Evolutionary conservation across 768 basidiomycete species (phyloP), one percentile per base, ranked within the genome.

Genomic region (Tricholoma sp.): DNA sequence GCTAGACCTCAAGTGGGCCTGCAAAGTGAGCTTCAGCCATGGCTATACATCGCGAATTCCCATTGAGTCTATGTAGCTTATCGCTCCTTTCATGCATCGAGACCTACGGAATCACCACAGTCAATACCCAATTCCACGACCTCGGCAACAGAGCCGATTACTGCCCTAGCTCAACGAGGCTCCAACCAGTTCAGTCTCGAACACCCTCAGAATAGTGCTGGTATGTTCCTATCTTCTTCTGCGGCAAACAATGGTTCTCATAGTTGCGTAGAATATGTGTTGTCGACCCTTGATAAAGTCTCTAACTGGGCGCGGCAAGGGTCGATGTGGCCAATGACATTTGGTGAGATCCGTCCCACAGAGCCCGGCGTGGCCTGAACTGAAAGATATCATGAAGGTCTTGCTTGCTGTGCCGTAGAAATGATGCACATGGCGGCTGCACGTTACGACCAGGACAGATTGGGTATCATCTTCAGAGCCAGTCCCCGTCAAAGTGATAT

Each of bases 371-470:
- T n/a, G 28, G 29, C 17, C 47, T 49, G 10, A 49, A 31, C 29
- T 17, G 29, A 10, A 49, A 32, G 11, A 56, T 32, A 59, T 41
- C 15, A 50, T 42, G 13, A 51, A 90, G 94, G 96, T 75, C 83
- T 99, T 52, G 97, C 97, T 4, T 99, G 97, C 72, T 99, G 97
- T 72, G 97, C 97, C 20, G 97, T 99, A 32, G 97, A 99, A 76
- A 92, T 93, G 90, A 98, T 97, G 95, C 97, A 99, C 77, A 96
- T 98, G 94, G 97, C 97, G 50, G 95, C 97, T 41, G 92, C 97
- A 15, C 86, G 97, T 56, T 99, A 98, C 71, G 97, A 99, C 72
- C 97, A 98, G 71, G 97, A 99, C 71, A 84, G 97, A 58, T 78
- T 99, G 32, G 97, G 97, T 61, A 87, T 98, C 56, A 91, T 99